phyloP scores from a whole-genome alignment of 371 early-diverging fungal species.

The Syncephalastrum sp. region DNA sequence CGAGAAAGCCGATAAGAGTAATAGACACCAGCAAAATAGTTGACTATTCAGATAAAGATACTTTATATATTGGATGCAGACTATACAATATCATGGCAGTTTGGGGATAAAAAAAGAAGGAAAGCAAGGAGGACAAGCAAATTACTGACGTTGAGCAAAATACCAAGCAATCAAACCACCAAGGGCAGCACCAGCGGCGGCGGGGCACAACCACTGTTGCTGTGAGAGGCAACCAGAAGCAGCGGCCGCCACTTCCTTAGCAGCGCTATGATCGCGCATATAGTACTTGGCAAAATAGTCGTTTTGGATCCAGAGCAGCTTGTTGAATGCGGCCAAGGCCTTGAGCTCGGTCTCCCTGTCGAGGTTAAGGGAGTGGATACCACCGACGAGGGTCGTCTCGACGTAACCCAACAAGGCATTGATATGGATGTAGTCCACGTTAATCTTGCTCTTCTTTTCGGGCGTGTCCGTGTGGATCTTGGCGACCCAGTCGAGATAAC shows the following conservation, averaged over 20 bases:
- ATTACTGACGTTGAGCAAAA: too few species aligned
- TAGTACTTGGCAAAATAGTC: conserved; percentile 85
- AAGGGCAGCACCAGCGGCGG: conserved; percentile 25
- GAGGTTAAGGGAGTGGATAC: conserved; percentile 58
- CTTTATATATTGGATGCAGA: too few species aligned
- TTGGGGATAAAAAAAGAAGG: too few species aligned
- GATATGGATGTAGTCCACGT: conserved; percentile 83
- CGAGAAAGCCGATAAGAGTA: too few species aligned
- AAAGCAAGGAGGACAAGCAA: too few species aligned
- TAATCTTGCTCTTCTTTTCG: conserved; percentile 72
- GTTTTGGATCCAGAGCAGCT: conserved; percentile 88
- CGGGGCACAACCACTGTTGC: conserved; percentile 19
- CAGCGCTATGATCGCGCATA: conserved; percentile 30
- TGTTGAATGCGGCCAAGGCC: conserved; percentile 75
- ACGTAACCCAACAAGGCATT: conserved; percentile 79
- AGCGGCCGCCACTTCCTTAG: conserved; percentile 8
- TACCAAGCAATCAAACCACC: conserved; percentile 33
- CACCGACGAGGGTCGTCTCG: conserved; percentile 62
- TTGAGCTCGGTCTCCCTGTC: conserved; percentile 56
- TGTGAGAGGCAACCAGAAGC: conserved; percentile 4
- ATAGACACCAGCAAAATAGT: too few species aligned
- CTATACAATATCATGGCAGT: too few species aligned
- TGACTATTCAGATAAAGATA: too few species aligned
- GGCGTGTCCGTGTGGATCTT: conserved; percentile 70
- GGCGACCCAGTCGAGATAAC: conserved; percentile 79